phyloP scores from a whole-genome alignment of 768 basidiomycete genomes.

The Gymnopilus junonius region DNA sequence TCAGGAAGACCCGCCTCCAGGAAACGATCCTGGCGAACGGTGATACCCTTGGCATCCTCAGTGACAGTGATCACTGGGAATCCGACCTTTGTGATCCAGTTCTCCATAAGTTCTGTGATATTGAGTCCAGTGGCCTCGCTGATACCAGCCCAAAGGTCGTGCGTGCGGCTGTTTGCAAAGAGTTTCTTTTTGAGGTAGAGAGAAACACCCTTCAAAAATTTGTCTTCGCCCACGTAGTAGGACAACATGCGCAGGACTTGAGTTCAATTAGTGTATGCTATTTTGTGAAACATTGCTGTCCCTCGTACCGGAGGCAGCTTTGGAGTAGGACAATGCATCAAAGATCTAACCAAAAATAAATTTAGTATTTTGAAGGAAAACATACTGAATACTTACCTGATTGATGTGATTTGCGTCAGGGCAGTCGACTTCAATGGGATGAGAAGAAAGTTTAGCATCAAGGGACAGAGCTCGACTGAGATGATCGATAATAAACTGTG shows the following conservation, averaged over 20 bases:
- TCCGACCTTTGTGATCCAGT: slow-evolving; percentile 89
- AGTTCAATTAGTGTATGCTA: not conserved
- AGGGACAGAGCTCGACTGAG: slow-evolving; percentile 77
- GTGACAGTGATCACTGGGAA: slow-evolving; percentile 91
- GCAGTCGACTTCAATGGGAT: slow-evolving; percentile 92
- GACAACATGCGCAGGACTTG: slow-evolving; percentile 93
- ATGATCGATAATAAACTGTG: slow-evolving; percentile 80
- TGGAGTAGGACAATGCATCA: slow-evolving; percentile 86
- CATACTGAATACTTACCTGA: slow-evolving; percentile 45
- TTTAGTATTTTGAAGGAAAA: not conserved
- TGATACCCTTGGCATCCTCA: slow-evolving; percentile 73
- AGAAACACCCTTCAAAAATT: slow-evolving; percentile 87
- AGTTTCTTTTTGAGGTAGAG: slow-evolving; percentile 89
- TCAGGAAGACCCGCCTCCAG: slow-evolving; percentile 81
- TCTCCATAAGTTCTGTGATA: slow-evolving; percentile 82
- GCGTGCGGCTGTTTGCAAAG: slow-evolving; percentile 84
- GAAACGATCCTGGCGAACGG: slow-evolving; percentile 90
- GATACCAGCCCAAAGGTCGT: slow-evolving; percentile 89
- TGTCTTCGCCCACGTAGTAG: slow-evolving; percentile 86
- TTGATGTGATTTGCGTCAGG: slow-evolving; percentile 86
- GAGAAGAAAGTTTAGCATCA: slow-evolving; percentile 86
- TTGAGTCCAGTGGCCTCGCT: slow-evolving; percentile 73
- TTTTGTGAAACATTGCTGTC: not conserved
- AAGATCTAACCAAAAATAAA: slow-evolving; percentile 65
- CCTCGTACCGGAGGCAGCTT: slow-evolving; percentile 71